Evolutionary conservation across 2,329 filamentous ascomycete species (phyloP).

Genomic region (Fusarium incarnatum): DNA sequence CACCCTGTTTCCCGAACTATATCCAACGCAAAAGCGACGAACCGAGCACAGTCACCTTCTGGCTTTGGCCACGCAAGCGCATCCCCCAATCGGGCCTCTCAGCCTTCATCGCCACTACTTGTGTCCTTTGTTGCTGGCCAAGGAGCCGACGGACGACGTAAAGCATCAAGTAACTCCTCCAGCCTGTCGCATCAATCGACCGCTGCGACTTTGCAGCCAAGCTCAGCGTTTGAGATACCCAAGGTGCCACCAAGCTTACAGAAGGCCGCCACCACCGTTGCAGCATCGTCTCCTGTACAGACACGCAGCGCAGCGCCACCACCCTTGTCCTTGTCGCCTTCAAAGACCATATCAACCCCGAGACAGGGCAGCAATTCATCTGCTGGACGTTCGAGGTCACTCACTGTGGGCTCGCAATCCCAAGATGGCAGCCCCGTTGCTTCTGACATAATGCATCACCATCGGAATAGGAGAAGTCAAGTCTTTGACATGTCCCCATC

Average conservation of each 20-base stretch:
- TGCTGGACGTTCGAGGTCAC: constrained; percentile 81
- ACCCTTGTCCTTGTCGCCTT: constrained; percentile 68
- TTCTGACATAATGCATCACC: constrained; percentile 76
- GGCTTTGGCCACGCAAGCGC: constrained; percentile 81
- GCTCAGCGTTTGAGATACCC: constrained; percentile 77
- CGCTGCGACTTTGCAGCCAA: constrained; percentile 72
- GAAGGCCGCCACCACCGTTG: constrained; percentile 67
- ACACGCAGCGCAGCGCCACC: constrained; percentile 62
- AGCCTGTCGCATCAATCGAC: constrained; percentile 81
- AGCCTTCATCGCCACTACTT: constrained; percentile 79
- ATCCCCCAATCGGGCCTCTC: constrained; percentile 84
- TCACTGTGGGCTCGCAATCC: constrained; percentile 95
- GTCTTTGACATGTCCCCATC: constrained; percentile 97
- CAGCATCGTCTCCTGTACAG: constrained; percentile 69
- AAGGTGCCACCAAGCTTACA: constrained; percentile 70
- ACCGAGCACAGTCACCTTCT: constrained; percentile 88
- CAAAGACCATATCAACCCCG: constrained; percentile 70
- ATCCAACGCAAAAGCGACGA: constrained; percentile 82
- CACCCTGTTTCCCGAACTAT: constrained; percentile 84
- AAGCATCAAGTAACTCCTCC: constrained; percentile 91
- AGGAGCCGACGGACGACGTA: constrained; percentile 80
- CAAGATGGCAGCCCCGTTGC: constrained; percentile 86
- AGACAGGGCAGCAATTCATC: constrained; percentile 71
- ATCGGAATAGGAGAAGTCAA: constrained; percentile 92
- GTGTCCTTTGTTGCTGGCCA: constrained; percentile 93